Evolutionary conservation across 208 protist species (phyloP), one percentile per base, ranked within the genome.

Genomic region (Trypanosoma boissoni): DNA sequence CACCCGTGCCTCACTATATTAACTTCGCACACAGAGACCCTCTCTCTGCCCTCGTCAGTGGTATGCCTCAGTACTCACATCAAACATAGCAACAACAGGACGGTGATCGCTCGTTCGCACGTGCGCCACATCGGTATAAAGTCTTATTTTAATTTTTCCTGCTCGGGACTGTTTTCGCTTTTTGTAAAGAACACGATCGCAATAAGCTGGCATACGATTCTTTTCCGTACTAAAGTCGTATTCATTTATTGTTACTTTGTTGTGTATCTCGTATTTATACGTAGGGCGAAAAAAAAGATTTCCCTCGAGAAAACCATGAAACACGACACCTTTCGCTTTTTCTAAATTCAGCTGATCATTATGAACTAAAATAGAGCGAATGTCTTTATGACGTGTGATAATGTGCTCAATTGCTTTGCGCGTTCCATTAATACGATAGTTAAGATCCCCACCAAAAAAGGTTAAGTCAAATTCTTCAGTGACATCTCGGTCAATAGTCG

Each of bases 401-500:
- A 94, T 82, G 31, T 77, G 71, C 60, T 95, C 85, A 46, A 97
- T 83, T 8, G 81, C 83, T 32, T 68, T 70, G 18, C 76, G 68
- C 10, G 80, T 87, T 20, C 91, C 94, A 64, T 98, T 89, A 50
- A 98, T 80, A 42, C 96, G 88, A 72, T 98, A 98, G 77, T 98
- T 98, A 9, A 98, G 79, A 48, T 98, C 96, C 1, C 96, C 96
- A 27, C 94, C 88, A 57, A 95, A 98, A 44, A 98, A 88, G 9
- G 86, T 81, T 36, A 94, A 60, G 65, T 98, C 91, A 64, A 94
- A 97, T 51, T 92, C 83, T 16, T 95, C 78, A 16, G 85, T 95
- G 21, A 88, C 83, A 59, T 96, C 88, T 8, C 82, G 74, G 23
- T 53, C 28, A 34, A 21, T n/a, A 2, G 2, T 20, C n/a, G 52